Evolutionary conservation across 176 grass and related monocot species (phyloP).

Genomic region (Chloris gayana): DNA sequence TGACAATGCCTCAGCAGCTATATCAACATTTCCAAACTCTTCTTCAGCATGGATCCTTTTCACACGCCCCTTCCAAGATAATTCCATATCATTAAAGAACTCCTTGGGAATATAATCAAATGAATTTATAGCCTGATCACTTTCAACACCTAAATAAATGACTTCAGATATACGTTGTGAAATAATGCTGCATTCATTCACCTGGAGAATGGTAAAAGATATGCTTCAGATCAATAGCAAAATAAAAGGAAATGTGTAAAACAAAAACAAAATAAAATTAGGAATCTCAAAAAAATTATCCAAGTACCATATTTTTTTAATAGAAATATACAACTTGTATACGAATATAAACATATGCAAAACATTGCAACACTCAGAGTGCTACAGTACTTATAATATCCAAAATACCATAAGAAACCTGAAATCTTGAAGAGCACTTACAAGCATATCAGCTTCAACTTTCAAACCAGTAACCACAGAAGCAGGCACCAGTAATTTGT

Average conservation of each 20-base stretch:
- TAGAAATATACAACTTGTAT: not conserved
- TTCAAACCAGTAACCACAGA: conserved; percentile 79
- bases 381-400: not conserved
- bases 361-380: not conserved
- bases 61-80: conserved; percentile 87
- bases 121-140: conserved; percentile 74
- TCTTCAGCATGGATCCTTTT: conserved; percentile 91
- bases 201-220: conserved; percentile 47
- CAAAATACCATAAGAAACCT: conserved; percentile 12
- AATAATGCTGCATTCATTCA: conserved; percentile 79
- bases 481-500: conserved; percentile 65
- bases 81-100: conserved; percentile 97
- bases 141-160: conserved; percentile 73
- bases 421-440: conserved; percentile 47
- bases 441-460: conserved; percentile 78
- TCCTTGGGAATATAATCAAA: conserved; percentile 75
- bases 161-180: conserved; percentile 82
- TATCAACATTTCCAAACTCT: conserved; percentile 77
- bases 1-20: conserved; percentile 71
- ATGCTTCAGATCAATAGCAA: conserved; percentile 10
- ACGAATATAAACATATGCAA: not conserved
- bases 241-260: not conserved
- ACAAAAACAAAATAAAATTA: not conserved
- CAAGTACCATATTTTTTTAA: not conserved
- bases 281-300: not conserved